Conservation (phyloP, 2,329 filamentous ascomycete genomes). For the Hypocrella siamensis region DNA sequence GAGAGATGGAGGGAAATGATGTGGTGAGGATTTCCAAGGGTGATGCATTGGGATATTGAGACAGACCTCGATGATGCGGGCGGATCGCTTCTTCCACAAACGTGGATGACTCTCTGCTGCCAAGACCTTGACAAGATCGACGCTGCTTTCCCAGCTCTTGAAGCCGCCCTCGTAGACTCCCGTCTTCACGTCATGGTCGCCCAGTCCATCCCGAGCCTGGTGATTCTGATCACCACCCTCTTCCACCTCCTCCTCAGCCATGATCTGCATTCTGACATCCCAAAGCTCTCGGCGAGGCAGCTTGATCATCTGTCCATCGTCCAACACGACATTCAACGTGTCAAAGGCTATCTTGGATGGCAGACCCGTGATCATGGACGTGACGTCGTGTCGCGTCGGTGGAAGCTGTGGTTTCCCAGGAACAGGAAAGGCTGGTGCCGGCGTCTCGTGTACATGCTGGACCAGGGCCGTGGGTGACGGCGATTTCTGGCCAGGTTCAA, state of each 20-base stretch:
- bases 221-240: slow-evolving; percentile 11
- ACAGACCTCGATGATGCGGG: slow-evolving; percentile 39
- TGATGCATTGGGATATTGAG: too few relatives aligned
- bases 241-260: slow-evolving; percentile 47
- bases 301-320: slow-evolving; percentile 33
- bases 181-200: slow-evolving; percentile 59
- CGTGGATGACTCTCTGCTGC: slow-evolving; percentile 23
- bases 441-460: not conserved
- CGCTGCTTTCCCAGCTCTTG: slow-evolving; percentile 79
- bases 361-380: slow-evolving; percentile 37
- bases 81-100: slow-evolving; percentile 15
- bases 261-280: slow-evolving; percentile 68
- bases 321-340: slow-evolving; percentile 40
- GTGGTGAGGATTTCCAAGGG: too few relatives aligned
- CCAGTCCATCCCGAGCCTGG: slow-evolving; percentile 31
- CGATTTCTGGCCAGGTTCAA: slow-evolving; percentile 5
- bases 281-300: slow-evolving; percentile 65
- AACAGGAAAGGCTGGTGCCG: slow-evolving; percentile 41
- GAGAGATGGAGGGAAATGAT: too few relatives aligned
- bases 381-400: slow-evolving; percentile 33
- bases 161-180: slow-evolving; percentile 78
- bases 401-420: slow-evolving; percentile 43
- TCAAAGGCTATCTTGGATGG: slow-evolving; percentile 63
- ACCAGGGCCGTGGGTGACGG: not conserved
- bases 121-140: slow-evolving; percentile 61